Conservation (phyloP, 2,329 filamentous ascomycete genomes). For the Pseudocercospora crystallina region DNA sequence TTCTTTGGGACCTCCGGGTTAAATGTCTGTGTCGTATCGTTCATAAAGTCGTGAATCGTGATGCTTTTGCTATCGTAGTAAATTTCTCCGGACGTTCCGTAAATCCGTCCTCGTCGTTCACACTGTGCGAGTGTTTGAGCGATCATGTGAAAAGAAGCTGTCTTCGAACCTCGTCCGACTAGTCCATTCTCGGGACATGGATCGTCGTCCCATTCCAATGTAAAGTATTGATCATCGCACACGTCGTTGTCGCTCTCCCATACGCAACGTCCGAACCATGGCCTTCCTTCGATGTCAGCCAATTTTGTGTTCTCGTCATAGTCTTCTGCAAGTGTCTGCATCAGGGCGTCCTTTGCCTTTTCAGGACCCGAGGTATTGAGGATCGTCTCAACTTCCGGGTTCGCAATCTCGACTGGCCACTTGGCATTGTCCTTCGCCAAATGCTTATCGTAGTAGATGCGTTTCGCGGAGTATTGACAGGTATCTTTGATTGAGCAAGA, state of each 20-base stretch:
- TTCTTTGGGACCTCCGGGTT: constrained; percentile 58
- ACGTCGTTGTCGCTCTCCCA: constrained; percentile 93
- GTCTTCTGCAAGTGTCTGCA: constrained; percentile 53
- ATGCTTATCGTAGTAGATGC: constrained; percentile 72
- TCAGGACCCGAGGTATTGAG: constrained; percentile 47
- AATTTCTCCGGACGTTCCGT: constrained; percentile 83
- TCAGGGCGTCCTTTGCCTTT: constrained; percentile 53
- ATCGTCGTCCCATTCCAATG: constrained; percentile 82
- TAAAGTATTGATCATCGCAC: constrained; percentile 88
- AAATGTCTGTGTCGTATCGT: constrained; percentile 55
- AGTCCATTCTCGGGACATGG: constrained; percentile 18
- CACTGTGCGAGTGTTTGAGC: constrained; percentile 86
- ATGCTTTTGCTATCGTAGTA: constrained; percentile 79
- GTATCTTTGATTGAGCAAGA: constrained; percentile 70
- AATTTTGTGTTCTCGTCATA: constrained; percentile 55
- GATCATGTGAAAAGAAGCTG: constrained; percentile 89
- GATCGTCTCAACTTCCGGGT: constrained; percentile 85
- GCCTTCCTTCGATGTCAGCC: constrained; percentile 49
- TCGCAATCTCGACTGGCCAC: constrained; percentile 89
- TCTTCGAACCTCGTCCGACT: constrained; percentile 66
- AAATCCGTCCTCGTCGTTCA: constrained; percentile 78
- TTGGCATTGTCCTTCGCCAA: constrained; percentile 65
- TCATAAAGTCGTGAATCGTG: constrained; percentile 69
- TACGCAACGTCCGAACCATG: constrained; percentile 91
- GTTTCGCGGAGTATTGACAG: constrained; percentile 83